Evolutionary conservation across 331 rosid species (phyloP).

Genomic region (Pyrus hybrid): DNA sequence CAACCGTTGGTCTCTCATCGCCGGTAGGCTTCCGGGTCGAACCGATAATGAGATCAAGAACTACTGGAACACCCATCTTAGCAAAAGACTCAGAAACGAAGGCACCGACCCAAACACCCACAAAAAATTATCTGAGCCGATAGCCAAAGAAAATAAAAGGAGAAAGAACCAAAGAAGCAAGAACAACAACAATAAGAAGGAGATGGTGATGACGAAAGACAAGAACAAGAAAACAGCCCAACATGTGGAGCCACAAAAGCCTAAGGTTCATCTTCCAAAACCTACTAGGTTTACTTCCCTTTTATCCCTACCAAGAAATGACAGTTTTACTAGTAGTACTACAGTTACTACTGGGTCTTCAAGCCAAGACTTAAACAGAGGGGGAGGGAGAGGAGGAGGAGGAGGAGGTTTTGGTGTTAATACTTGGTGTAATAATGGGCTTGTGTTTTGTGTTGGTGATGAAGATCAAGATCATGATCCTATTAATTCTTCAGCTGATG

Average conservation of each 20-base stretch:
- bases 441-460: neutral
- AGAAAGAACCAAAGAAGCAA: conserved; percentile 8
- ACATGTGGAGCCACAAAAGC: conserved; percentile 18
- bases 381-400: neutral
- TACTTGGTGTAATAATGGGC: neutral
- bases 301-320: conserved; percentile 21
- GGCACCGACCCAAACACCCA: conserved; percentile 39
- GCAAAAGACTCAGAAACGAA: conserved; percentile 32
- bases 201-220: neutral
- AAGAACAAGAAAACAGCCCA: neutral
- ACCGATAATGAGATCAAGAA: conserved; percentile 85
- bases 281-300: conserved; percentile 51
- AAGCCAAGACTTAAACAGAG: conserved; percentile 29
- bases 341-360: conserved; percentile 20
- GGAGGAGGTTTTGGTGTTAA: neutral
- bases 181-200: conserved; percentile 10
- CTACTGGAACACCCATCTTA: conserved; percentile 78
- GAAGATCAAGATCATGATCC: neutral
- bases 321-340: conserved; percentile 21
- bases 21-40: conserved; percentile 76
- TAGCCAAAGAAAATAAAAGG: neutral
- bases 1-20: conserved; percentile 82
- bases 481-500: conserved; percentile 7
- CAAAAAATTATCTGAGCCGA: conserved; percentile 19
- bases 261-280: conserved; percentile 58